Base-by-base conservation (phyloP, 192 early-diverging fungal genomes). In the Chytriomyces hyalinus region DNA sequence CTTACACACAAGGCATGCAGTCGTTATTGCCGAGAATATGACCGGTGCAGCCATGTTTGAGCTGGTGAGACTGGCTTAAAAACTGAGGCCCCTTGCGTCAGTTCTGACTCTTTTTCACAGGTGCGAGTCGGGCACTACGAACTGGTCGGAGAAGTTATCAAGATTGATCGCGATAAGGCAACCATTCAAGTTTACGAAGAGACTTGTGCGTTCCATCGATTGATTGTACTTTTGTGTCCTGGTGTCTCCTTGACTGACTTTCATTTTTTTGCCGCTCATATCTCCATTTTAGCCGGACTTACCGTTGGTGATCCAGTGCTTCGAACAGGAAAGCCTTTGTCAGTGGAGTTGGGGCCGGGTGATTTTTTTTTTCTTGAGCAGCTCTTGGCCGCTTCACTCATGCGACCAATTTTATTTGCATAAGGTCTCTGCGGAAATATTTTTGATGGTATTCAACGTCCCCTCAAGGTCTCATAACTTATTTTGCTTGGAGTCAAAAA, bases 141-240 rank as follows among this genome's bases (percentile, higher is more conserved):
- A 68, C 88, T 99, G 65, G 95, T 99, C 50, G 98, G 98, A 78
- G 98, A 99, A 86, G 98, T 99, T 78, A 99, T 99, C 86, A 94
- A 97, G 86, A 94, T 99, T 76, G 98, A 99, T 53, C 92, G 94
- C 73, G 95, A 98, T 84, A 99, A 99, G 88, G 95, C 96, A n/a
- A 98, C 98, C 28, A 92, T 99, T 79, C 98, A 99, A 86, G 98
- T 99, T 26, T 99, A 99, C 88, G 98, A 99, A 78, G 98, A 99
- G 82, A 99, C 98, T 61, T 92, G 94, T 94, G 17, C 73, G 65
- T 28, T 64, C 20, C 22, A 24, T 80, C 73, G 20, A 57, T 57
- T 13, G 20, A 2, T 17, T 57, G 53, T 17, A 20, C 20, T 13
- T 24, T 36, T 36, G 0, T 36, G 36, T 36, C 36, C 36, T 36